Evolutionary conservation across 2,329 filamentous ascomycete species (phyloP), one percentile per base, ranked within the genome.

Genomic region (Xylaria digitata): DNA sequence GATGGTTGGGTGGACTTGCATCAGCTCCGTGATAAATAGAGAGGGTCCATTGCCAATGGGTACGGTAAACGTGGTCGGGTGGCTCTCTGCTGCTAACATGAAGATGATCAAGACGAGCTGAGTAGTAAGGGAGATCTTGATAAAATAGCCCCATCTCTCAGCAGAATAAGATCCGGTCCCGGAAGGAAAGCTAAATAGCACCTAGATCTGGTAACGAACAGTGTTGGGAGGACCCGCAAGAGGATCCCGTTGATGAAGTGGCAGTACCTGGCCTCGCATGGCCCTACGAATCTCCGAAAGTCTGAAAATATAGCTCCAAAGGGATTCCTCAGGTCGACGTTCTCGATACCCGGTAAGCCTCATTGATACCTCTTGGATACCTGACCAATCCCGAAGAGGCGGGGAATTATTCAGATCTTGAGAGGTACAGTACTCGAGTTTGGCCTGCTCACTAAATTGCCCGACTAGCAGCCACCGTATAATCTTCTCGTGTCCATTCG

Each of bases 401-500:
- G 17, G 11, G 15, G 2, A 23, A 19, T 23, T 19, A 3, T 34
- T 37, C 19, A 46, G 3, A n/a, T 58, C 61, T 37, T 64, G n/a
- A 8, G n/a, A 23, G 30, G 13, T 19, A 15, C 13, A 17, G 9
- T 57, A 48, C n/a, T 59, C 53, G 1, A 64, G 34, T 19, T 64
- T 64, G 8, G 19, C 1, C 21, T 65, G 62, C 30, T 65, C 62
- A 6, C 19, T 60, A 19, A 65, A 65, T 55, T 54, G 62, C 17
- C 49, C 56, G 17, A 65, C 62, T 15, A 65, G 8, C 5, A 65
- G 49, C 62, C 62, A 65, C 3, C n/a, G 15, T 30, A 55, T 54
- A 13, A 65, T 60, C n/a, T 60, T 65, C 15, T 8, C 21, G 7
- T 60, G 56, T n/a, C 50, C 55, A 34, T 65, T 50, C 5, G 62